A percentile compares a stretch with the other conserved stretches of the same genome.
These are phyloP conservation scores for Kwoniella sp. DNA, from an alignment of 768 basidiomycete species.

Conservation along the genomic window DNA sequence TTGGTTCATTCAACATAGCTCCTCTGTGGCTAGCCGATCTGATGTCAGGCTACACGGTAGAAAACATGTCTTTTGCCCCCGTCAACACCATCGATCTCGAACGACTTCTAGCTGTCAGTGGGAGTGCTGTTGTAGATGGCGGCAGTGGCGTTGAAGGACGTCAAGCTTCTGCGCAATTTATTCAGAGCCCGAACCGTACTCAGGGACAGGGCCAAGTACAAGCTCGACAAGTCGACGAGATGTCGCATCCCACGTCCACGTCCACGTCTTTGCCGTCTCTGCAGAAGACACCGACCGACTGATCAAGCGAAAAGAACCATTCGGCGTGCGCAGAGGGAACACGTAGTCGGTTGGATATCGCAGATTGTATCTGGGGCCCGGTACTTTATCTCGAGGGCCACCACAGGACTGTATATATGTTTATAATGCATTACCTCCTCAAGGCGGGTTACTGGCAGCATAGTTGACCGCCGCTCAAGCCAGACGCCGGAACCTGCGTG, in stretches of 20 bases:
- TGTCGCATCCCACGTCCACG: background rate
- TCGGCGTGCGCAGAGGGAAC: too few species aligned
- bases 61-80: constrained; percentile 46
- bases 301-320: too few species aligned
- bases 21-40: constrained; percentile 48
- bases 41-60: constrained; percentile 46
- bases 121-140: background rate
- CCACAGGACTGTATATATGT: too few species aligned
- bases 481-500: too few species aligned
- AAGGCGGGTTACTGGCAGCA: too few species aligned
- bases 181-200: background rate
- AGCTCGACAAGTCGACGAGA: background rate
- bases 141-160: background rate
- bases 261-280: background rate
- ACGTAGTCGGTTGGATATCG: too few species aligned
- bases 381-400: too few species aligned
- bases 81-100: constrained; percentile 43
- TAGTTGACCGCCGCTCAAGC: too few species aligned
- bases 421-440: too few species aligned
- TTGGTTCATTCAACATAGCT: too few species aligned
- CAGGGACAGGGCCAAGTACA: background rate
- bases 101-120: constrained; percentile 29
- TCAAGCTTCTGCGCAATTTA: background rate
- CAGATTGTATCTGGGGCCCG: too few species aligned
- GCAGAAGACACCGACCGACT: background rate